Base-by-base conservation (phyloP, 148 eudicot genomes). In the Cornus controversa region DNA sequence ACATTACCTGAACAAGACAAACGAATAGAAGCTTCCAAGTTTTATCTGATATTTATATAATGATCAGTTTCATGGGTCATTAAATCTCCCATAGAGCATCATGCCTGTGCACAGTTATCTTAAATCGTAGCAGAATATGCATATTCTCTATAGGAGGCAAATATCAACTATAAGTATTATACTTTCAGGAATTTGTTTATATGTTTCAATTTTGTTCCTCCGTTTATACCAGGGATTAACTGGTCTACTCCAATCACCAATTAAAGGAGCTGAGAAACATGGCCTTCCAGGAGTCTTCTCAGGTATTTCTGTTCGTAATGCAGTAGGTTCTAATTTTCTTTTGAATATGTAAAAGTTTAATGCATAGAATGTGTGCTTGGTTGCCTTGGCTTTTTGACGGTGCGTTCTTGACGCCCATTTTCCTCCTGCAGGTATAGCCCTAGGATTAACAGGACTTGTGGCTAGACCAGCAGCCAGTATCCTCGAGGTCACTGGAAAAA, bases 391-490 rank as follows among this genome's bases (percentile, higher is more conserved):
- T 18, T 8, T 4, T n/a, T 62, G 1, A 11, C 9, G 25, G 24
- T 74, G 58, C 1, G 3, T 50, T 8, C 53, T 5, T 47, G 53
- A 9, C 15, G 11, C 63, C 23, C 3, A 16, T 57, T 57, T 6
- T 15, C 2, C 20, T 54, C 1, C 64, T 75, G 73, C 87, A 94
- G 98, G 99, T 83, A 80, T 96, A 74, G 99, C 97, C 11, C 82
- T 93, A 20, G 99, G 99, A 71, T 90, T 96, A 25, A 96, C 99
- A 18, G 98, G 98, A 66, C 97, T 96, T 70, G 97, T 96, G 74
- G 98, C 98, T 50, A 89, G 91, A 82, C 99, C 99, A 65, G 99
- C 98, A 36, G 99, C 99, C 7, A 96, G 99, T 83, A 92, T 96
- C 68, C 93, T 96, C 18, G 98, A 93, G 80, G 98, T 90, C 62